Evolutionary conservation across 129 eudicot species (phyloP).

Genomic region (Sambucus nigra): DNA sequence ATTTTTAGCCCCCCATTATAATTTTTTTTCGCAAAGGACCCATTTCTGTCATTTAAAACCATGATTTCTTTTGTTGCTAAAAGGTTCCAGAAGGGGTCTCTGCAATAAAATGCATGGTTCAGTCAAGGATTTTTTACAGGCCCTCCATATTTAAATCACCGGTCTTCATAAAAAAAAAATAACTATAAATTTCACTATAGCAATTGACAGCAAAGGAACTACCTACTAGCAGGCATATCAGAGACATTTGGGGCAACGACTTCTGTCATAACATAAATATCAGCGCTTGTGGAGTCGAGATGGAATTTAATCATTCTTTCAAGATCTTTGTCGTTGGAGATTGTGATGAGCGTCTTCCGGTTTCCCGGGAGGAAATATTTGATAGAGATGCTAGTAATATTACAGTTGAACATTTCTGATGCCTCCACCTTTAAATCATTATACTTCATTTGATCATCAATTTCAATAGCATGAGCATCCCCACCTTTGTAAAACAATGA

Average conservation of each 20-base stretch:
- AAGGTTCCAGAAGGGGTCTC: no score
- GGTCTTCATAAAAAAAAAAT: constrained; percentile 8
- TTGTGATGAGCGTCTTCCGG: constrained; percentile 72
- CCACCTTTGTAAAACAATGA: constrained; percentile 71
- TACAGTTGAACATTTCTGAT: constrained; percentile 76
- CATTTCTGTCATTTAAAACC: no score
- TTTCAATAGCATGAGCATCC: constrained; percentile 96
- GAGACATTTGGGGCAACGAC: constrained; percentile 58
- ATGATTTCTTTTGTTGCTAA: no score
- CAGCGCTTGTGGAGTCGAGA: constrained; percentile 45
- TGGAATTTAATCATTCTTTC: constrained; percentile 81
- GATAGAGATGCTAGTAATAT: constrained; percentile 26
- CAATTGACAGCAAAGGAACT: constrained; percentile 17
- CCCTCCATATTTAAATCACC: no score
- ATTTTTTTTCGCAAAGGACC: no score
- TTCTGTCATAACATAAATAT: constrained; percentile 68
- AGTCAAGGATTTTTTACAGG: no score
- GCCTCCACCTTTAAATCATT: constrained; percentile 55
- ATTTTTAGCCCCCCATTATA: no score
- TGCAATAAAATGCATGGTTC: no score
- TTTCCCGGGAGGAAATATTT: constrained; percentile 92
- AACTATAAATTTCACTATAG: constrained; percentile 2
- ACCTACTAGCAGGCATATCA: constrained; percentile 90
- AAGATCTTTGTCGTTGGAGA: constrained; percentile 94
- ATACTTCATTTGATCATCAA: constrained; percentile 59